Conservation (phyloP, 257 asterid species). For the Salvia splendens region DNA sequence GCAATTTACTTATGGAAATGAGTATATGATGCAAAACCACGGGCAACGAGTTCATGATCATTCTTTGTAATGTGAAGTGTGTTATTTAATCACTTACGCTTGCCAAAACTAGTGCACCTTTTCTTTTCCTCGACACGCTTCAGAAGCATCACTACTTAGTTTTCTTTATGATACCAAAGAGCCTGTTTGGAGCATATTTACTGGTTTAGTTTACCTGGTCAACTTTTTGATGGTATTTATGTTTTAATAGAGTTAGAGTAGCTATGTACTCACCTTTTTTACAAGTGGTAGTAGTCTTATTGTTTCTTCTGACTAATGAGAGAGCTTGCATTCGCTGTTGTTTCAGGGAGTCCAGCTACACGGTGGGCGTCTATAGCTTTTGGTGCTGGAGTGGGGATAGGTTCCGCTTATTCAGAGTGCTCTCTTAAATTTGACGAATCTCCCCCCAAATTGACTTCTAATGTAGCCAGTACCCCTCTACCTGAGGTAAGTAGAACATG, state of each 20-base stretch:
- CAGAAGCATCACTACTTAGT: background rate
- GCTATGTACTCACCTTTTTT: background rate
- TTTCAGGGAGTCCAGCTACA: slow-evolving; percentile 78
- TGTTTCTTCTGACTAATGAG: background rate
- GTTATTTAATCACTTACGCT: background rate
- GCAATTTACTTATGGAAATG: background rate
- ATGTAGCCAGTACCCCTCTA: slow-evolving; percentile 24
- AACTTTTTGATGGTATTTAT: background rate
- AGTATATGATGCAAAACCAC: background rate
- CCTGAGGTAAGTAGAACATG: slow-evolving; percentile 42
- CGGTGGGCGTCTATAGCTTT: slow-evolving; percentile 88
- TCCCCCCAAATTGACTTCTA: slow-evolving; percentile 46
- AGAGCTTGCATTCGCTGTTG: background rate
- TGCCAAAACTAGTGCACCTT: background rate
- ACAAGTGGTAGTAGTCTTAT: slow-evolving; percentile 6
- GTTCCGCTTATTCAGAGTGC: slow-evolving; percentile 83
- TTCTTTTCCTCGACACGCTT: background rate
- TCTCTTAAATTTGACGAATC: slow-evolving; percentile 58
- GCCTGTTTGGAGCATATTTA: background rate
- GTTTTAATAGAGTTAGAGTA: slow-evolving; percentile 1
- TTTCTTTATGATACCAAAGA: background rate
- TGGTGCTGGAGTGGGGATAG: slow-evolving; percentile 85
- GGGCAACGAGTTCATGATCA: background rate
- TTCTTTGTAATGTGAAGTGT: background rate
- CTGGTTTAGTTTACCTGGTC: background rate